Evolutionary conservation across 352 stramenopile genomes (phyloP).

Genomic region (Nothophytophthora sp.): DNA sequence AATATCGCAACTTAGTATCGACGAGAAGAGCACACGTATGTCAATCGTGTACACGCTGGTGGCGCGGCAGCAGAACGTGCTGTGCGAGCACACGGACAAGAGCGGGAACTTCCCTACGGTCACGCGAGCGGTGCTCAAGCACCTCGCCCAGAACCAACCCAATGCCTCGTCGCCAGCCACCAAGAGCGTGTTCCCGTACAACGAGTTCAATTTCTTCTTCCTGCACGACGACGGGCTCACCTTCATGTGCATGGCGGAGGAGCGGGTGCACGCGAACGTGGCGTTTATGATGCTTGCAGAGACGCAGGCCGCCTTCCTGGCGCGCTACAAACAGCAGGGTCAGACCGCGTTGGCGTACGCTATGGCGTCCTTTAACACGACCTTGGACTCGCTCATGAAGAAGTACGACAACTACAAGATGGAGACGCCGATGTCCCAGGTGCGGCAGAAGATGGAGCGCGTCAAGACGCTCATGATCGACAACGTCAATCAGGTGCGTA

Average conservation of each 20-base stretch:
- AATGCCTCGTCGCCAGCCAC: constrained; percentile 12
- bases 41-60: constrained; percentile 80
- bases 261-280: constrained; percentile 72
- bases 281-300: constrained; percentile 76
- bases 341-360: constrained; percentile 73
- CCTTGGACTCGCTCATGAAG: constrained; percentile 70
- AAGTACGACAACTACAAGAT: constrained; percentile 87
- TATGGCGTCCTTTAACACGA: constrained; percentile 62
- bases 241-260: constrained; percentile 86
- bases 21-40: constrained; percentile 28
- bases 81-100: constrained; percentile 80
- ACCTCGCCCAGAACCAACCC: constrained; percentile 58
- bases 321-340: constrained; percentile 58
- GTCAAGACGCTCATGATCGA: constrained; percentile 99
- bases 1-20: too few species aligned
- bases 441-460: constrained; percentile 96
- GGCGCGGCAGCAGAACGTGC: constrained; percentile 67
- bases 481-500: constrained; percentile 94
- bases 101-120: constrained; percentile 78
- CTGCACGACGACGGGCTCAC: constrained; percentile 68
- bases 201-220: constrained; percentile 86
- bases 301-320: constrained; percentile 62
- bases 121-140: constrained; percentile 72
- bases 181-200: constrained; percentile 78
- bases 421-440: constrained; percentile 74